A percentile compares a stretch with the other conserved stretches of the same genome.
Evolutionary conservation across 768 basidiomycete species (phyloP).

Genomic region (Kwoniella newhampshirensis): DNA sequence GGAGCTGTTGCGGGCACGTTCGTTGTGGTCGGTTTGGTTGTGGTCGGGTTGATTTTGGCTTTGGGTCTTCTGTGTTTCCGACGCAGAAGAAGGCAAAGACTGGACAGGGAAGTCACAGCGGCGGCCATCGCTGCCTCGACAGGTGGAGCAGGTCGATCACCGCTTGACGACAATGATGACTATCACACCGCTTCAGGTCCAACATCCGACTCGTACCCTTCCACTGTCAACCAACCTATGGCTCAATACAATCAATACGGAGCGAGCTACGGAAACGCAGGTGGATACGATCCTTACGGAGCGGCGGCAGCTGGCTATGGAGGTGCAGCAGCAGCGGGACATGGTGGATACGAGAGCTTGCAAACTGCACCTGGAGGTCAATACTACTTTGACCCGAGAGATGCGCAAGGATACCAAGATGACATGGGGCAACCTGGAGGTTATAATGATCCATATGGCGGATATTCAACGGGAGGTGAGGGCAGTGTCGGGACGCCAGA

Average conservation of each 20-base stretch:
- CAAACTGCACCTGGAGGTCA: slow-evolving; percentile 25
- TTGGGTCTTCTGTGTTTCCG: slow-evolving; percentile 55
- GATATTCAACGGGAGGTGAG: slow-evolving; percentile 27
- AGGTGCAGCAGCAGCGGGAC: background rate
- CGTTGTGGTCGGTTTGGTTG: slow-evolving; percentile 66
- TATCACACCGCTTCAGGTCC: slow-evolving; percentile 27
- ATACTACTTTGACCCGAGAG: slow-evolving; percentile 43
- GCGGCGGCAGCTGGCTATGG: slow-evolving; percentile 30
- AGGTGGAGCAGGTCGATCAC: slow-evolving; percentile 33
- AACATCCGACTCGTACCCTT: slow-evolving; percentile 40
- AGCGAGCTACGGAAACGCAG: slow-evolving; percentile 42
- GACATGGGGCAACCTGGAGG: slow-evolving; percentile 7
- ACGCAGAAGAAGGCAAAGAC: slow-evolving; percentile 48
- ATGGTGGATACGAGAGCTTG: slow-evolving; percentile 31
- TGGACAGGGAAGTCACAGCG: slow-evolving; percentile 53
- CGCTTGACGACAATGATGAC: slow-evolving; percentile 50
- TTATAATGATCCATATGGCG: slow-evolving; percentile 32
- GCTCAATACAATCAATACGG: slow-evolving; percentile 51
- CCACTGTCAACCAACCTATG: slow-evolving; percentile 47
- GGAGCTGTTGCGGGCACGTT: slow-evolving; percentile 75
- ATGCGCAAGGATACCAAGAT: slow-evolving; percentile 36
- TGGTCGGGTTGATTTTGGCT: slow-evolving; percentile 57
- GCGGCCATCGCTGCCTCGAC: slow-evolving; percentile 50
- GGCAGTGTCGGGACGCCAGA: slow-evolving; percentile 39
- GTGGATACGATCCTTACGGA: slow-evolving; percentile 52